phyloP scores from a whole-genome alignment of 305 asterid species.

The Solanum chacoense region DNA sequence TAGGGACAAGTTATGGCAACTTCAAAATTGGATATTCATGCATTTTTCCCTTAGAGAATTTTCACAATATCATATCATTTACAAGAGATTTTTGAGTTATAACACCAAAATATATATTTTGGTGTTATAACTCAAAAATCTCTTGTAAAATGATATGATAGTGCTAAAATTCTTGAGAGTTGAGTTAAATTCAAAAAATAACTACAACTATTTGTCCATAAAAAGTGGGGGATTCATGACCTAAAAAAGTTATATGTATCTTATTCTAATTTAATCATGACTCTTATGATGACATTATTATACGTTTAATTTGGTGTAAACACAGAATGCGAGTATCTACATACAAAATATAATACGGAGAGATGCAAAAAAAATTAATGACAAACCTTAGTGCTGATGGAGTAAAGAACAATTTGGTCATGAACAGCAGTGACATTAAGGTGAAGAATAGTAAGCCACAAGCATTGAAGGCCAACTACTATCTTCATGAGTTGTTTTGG shows the following conservation, averaged over 20 bases:
- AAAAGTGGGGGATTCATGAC: background rate
- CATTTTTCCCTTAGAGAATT: background rate
- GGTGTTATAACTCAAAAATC: too few species aligned
- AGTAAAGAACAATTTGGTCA: conserved; percentile 27
- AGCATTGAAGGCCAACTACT: conserved; percentile 21
- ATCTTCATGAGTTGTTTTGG: conserved; percentile 26
- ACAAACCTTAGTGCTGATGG: conserved; percentile 26
- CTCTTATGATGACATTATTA: background rate
- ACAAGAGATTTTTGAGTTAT: background rate
- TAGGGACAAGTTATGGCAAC: background rate
- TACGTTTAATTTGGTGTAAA: background rate
- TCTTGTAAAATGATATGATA: too few species aligned
- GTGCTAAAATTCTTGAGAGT: background rate
- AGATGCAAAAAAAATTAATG: background rate
- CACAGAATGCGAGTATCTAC: background rate
- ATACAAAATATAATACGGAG: background rate
- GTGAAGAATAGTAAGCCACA: conserved; percentile 28
- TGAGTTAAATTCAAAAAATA: background rate
- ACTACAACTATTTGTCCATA: background rate
- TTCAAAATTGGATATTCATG: background rate
- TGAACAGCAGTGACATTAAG: conserved; percentile 19
- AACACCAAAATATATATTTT: too few species aligned
- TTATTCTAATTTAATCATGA: background rate
- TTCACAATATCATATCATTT: background rate
- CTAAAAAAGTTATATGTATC: background rate